A percentile compares a stretch with the other conserved stretches of the same genome.
These are phyloP conservation scores for Kodamaea alishanica DNA, from an alignment of 1,139 yeast species.

Conservation along the genomic window DNA sequence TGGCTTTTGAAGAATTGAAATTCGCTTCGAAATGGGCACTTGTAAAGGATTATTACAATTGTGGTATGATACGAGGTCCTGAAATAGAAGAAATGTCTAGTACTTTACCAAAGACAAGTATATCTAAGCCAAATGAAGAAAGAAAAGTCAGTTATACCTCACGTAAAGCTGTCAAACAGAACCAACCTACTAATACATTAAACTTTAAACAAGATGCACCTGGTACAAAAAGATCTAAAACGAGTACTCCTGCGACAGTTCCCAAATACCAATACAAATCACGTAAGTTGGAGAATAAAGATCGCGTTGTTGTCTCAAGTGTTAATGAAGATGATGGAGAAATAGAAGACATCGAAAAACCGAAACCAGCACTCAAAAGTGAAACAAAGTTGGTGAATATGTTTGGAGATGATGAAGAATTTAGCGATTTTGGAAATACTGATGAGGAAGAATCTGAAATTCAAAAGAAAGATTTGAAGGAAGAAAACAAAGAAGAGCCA, in stretches of 20 bases:
- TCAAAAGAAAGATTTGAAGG: background rate
- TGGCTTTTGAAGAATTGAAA: slow-evolving; percentile 30
- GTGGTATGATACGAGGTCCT: slow-evolving; percentile 39
- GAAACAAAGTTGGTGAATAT: slow-evolving; percentile 14
- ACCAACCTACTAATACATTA: background rate
- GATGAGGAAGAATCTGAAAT: slow-evolving; percentile 11
- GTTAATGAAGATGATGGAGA: slow-evolving; percentile 16
- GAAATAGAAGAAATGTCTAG: slow-evolving; percentile 8
- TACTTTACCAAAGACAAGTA: slow-evolving; percentile 1
- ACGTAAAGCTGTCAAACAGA: slow-evolving; percentile 18
- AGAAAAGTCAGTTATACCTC: slow-evolving; percentile 20
- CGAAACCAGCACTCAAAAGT: slow-evolving; percentile 7
- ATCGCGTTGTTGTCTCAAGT: slow-evolving; percentile 34
- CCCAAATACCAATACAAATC: slow-evolving; percentile 36
- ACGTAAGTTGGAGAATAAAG: slow-evolving; percentile 29
- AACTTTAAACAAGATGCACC: background rate
- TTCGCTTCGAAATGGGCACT: slow-evolving; percentile 18
- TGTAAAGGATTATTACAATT: slow-evolving; percentile 19
- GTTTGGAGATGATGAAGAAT: slow-evolving; percentile 18
- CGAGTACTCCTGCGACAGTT: slow-evolving; percentile 8
- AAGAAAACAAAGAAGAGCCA: slow-evolving; percentile 3
- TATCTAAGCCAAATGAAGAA: slow-evolving; percentile 8
- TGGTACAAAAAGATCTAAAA: background rate
- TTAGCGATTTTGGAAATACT: slow-evolving; percentile 19
- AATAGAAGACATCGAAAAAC: slow-evolving; percentile 11